A percentile compares a stretch with the other conserved stretches of the same genome.
phyloP scores from a whole-genome alignment of 1,284 basidiomycete genomes.

The Naganishia albida region DNA sequence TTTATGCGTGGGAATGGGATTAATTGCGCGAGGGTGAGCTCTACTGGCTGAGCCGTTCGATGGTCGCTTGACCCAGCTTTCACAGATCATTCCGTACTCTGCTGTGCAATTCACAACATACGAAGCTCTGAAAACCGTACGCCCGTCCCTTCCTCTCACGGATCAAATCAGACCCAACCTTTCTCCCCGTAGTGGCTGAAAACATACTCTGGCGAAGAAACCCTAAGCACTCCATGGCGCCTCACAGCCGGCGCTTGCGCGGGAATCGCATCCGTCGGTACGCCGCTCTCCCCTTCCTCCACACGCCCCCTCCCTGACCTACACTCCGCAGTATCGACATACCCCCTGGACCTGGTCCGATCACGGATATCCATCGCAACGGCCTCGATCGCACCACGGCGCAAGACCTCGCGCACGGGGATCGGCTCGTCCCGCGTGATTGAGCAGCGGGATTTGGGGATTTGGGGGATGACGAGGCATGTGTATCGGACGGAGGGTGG shows the following conservation, averaged over 20 bases:
- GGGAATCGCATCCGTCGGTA: constrained; percentile 84
- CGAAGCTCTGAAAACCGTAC: constrained; percentile 80
- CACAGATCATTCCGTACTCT: constrained; percentile 59
- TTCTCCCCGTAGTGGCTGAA: constrained; percentile 30
- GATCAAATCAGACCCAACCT: too few relatives aligned
- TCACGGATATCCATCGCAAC: constrained; percentile 91
- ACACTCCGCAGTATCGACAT: constrained; percentile 67
- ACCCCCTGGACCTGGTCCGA: constrained; percentile 88
- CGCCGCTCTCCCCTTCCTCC: constrained; percentile 44
- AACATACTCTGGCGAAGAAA: constrained; percentile 60
- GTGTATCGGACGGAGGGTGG: constrained; percentile 91
- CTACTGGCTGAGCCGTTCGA: neutral
- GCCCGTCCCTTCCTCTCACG: constrained; percentile 35
- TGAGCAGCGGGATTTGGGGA: constrained; percentile 61
- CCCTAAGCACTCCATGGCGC: constrained; percentile 79
- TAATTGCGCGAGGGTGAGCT: constrained; percentile 74
- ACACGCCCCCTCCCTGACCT: neutral
- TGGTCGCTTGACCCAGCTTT: neutral
- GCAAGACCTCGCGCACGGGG: constrained; percentile 37
- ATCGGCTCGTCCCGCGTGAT: constrained; percentile 20
- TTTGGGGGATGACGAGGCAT: constrained; percentile 83
- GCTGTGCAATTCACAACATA: constrained; percentile 86
- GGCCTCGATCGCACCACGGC: constrained; percentile 60
- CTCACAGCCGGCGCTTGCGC: constrained; percentile 82
- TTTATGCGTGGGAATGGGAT: constrained; percentile 85